These are phyloP conservation scores for Xylaria palmicola DNA, from an alignment of 495 filamentous ascomycete genomes.

Conservation along the genomic window DNA sequence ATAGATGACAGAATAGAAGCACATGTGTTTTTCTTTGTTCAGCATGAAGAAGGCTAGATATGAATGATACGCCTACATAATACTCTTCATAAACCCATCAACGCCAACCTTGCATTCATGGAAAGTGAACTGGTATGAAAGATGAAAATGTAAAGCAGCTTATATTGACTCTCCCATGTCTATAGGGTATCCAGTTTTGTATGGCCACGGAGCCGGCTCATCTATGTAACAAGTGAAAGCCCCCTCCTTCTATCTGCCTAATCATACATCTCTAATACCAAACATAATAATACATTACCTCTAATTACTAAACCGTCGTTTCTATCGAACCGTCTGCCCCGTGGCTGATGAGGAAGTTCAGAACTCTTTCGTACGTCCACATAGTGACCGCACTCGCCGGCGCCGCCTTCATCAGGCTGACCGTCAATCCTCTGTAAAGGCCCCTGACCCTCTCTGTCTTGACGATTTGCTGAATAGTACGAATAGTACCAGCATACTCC, in stretches of 20 bases:
- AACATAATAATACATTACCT: not conserved
- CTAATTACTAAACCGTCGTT: constrained; percentile 13
- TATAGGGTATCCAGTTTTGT: constrained; percentile 18
- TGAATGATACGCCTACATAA: not conserved
- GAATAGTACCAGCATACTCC: constrained; percentile 66
- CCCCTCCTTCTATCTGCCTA: not conserved
- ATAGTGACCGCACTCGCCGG: constrained; percentile 94
- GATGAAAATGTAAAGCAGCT: not conserved
- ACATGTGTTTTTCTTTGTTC: constrained; percentile 21
- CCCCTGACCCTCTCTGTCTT: constrained; percentile 72
- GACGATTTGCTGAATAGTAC: constrained; percentile 66
- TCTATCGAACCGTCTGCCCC: constrained; percentile 26
- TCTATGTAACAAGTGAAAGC: not conserved
- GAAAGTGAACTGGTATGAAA: not conserved
- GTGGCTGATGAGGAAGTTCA: constrained; percentile 57
- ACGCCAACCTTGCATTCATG: not conserved
- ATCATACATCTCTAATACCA: not conserved
- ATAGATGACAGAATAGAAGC: constrained; percentile 19
- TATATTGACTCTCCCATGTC: constrained; percentile 1
- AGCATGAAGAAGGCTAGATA: not conserved
- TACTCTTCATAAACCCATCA: not conserved
- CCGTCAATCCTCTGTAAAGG: constrained; percentile 82
- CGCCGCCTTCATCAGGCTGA: constrained; percentile 90
- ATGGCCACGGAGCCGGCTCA: not conserved
- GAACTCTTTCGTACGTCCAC: constrained; percentile 90